phyloP scores from a whole-genome alignment of 2,329 filamentous ascomycete species.

The Colletotrichum navitas region DNA sequence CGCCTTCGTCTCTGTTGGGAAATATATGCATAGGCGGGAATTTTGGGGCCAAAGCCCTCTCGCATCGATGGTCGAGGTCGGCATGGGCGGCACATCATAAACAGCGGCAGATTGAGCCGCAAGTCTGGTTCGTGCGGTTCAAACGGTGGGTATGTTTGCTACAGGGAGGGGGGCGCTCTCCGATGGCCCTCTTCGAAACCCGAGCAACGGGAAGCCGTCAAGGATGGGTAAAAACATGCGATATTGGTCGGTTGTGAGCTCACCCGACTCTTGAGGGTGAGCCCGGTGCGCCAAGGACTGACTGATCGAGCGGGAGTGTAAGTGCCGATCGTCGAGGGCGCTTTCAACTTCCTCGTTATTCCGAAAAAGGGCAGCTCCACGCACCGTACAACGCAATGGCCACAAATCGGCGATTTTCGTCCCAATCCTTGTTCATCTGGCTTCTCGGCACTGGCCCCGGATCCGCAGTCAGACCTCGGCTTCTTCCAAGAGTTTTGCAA shows the following conservation, averaged over 20 bases:
- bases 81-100: neutral
- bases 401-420: slow-evolving; percentile 23
- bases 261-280: slow-evolving; percentile 9
- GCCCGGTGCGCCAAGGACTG: slow-evolving; percentile 19
- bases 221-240: neutral
- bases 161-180: slow-evolving; percentile 10
- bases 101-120: slow-evolving; percentile 28
- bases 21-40: neutral
- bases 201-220: neutral
- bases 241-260: slow-evolving; percentile 13
- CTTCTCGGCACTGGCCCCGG: slow-evolving; percentile 21
- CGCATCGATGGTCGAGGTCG: neutral
- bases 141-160: neutral
- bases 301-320: neutral
- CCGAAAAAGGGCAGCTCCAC: slow-evolving; percentile 22
- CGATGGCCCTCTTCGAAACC: neutral
- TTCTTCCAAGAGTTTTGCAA: slow-evolving; percentile 6
- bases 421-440: slow-evolving; percentile 23
- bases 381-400: slow-evolving; percentile 6
- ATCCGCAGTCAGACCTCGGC: slow-evolving; percentile 21
- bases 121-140: slow-evolving; percentile 9
- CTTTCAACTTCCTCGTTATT: slow-evolving; percentile 34
- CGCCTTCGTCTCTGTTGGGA: neutral
- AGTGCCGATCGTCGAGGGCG: neutral
- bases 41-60: slow-evolving; percentile 2